phyloP scores from a whole-genome alignment of 768 basidiomycete genomes.

The Leucocoprinus leucothites region DNA sequence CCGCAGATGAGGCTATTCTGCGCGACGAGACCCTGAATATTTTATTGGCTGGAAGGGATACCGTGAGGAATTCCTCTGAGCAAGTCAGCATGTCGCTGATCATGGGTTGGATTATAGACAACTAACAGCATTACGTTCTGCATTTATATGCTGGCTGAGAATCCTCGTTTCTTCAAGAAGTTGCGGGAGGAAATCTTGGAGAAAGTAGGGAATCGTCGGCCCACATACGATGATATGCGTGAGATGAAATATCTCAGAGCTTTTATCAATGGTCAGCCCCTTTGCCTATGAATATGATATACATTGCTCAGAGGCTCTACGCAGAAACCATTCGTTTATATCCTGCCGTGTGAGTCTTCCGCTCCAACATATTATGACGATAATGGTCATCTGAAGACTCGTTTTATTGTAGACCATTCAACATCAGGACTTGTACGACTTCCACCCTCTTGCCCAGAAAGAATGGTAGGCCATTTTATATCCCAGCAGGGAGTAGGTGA shows the following conservation, averaged over 20 bases:
- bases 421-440: constrained; percentile 23
- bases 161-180: constrained; percentile 36
- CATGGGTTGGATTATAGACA: constrained; percentile 24
- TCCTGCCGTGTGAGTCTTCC: constrained; percentile 29
- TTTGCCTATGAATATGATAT: not conserved
- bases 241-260: constrained; percentile 41
- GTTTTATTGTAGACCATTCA: constrained; percentile 29
- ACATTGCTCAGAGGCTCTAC: not conserved
- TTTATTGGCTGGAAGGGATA: constrained; percentile 17
- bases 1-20: constrained; percentile 1
- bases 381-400: no score
- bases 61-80: constrained; percentile 5
- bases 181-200: constrained; percentile 40
- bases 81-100: not conserved
- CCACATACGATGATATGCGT: constrained; percentile 42
- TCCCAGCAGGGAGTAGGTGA: not conserved
- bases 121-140: constrained; percentile 38
- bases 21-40: constrained; percentile 18
- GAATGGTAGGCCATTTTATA: not conserved
- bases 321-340: constrained; percentile 41
- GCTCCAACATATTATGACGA: no score
- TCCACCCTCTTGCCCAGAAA: not conserved
- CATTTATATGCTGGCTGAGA: constrained; percentile 40
- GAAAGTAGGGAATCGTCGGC: constrained; percentile 34
- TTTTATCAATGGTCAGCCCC: constrained; percentile 28